Conservation (phyloP, 1,139 yeast genomes). For the Spencermartinsiella ligniputridi region DNA sequence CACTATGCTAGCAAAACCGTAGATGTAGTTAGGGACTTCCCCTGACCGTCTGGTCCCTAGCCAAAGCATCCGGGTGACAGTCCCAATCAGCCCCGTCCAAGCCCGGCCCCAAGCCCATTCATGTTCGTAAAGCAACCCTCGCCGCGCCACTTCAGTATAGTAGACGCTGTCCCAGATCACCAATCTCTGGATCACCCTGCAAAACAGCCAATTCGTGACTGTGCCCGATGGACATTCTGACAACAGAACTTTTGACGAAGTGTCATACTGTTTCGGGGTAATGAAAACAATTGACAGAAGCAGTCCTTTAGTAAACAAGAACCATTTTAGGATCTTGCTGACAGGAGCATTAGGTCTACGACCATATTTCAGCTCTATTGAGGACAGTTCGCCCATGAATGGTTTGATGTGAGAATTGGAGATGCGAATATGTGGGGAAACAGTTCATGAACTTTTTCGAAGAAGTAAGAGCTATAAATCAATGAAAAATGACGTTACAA, state of each 20-base stretch:
- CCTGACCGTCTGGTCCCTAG: constrained; percentile 6
- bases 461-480: no score
- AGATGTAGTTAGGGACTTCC: constrained; percentile 38
- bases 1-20: constrained; percentile 42
- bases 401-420: neutral
- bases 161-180: constrained; percentile 86
- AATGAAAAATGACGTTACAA: no score
- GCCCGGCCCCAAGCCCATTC: constrained; percentile 84
- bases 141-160: constrained; percentile 53
- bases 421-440: no score
- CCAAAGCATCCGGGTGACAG: constrained; percentile 7
- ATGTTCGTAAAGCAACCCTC: constrained; percentile 63
- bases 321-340: constrained; percentile 17
- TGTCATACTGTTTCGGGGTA: constrained; percentile 48
- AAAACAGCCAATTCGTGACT: constrained; percentile 9
- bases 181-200: constrained; percentile 29
- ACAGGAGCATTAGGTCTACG: neutral
- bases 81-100: constrained; percentile 58
- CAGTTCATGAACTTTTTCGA: neutral
- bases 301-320: constrained; percentile 34
- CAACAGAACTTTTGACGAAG: constrained; percentile 40
- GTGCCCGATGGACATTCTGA: constrained; percentile 12
- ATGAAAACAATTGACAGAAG: constrained; percentile 39
- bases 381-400: neutral
- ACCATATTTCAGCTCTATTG: neutral